Percentiles rank a stretch among this genome's conserved stretches.
phyloP scores from a whole-genome alignment of 1,284 basidiomycete species.

The Malassezia yamatoensis region DNA sequence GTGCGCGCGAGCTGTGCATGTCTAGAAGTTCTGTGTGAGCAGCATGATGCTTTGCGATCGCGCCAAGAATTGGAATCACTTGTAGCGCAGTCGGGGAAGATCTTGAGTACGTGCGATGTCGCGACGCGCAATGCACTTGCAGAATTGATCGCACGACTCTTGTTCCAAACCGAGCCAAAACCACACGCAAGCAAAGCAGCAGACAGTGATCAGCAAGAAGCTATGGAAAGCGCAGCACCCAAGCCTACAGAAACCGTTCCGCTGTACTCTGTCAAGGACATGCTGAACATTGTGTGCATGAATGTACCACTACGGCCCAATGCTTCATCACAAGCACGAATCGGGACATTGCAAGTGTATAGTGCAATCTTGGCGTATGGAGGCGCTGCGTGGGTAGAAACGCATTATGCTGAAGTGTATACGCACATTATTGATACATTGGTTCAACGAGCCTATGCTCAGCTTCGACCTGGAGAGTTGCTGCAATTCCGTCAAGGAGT shows the following conservation, averaged over 20 bases:
- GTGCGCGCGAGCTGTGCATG: conserved; percentile 69
- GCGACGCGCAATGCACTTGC: conserved; percentile 69
- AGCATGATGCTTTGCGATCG: conserved; percentile 33
- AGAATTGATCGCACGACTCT: conserved; percentile 68
- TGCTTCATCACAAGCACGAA: conserved; percentile 53
- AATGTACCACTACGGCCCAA: conserved; percentile 53
- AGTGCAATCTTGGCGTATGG: conserved; percentile 65
- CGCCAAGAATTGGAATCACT: conserved; percentile 66
- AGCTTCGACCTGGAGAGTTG: conserved; percentile 1
- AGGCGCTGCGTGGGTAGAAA: conserved; percentile 68
- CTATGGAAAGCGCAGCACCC: conserved; percentile 45
- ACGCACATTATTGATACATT: conserved; percentile 66
- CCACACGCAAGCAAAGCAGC: conserved; percentile 12
- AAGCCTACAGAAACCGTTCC: conserved; percentile 54
- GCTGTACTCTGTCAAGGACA: conserved; percentile 65
- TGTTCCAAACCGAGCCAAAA: conserved; percentile 65
- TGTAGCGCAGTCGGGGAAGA: conserved; percentile 61
- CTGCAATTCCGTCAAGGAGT: conserved; percentile 62
- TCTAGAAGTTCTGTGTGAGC: neutral
- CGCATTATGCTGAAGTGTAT: conserved; percentile 69
- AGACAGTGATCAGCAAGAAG: conserved; percentile 54
- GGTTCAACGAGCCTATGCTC: conserved; percentile 37
- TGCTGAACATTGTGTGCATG: conserved; percentile 64
- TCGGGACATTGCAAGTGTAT: conserved; percentile 79
- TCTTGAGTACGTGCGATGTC: conserved; percentile 67